Conservation (phyloP, 108 stramenopile genomes). For the Chaetoceros tenuissimus region DNA sequence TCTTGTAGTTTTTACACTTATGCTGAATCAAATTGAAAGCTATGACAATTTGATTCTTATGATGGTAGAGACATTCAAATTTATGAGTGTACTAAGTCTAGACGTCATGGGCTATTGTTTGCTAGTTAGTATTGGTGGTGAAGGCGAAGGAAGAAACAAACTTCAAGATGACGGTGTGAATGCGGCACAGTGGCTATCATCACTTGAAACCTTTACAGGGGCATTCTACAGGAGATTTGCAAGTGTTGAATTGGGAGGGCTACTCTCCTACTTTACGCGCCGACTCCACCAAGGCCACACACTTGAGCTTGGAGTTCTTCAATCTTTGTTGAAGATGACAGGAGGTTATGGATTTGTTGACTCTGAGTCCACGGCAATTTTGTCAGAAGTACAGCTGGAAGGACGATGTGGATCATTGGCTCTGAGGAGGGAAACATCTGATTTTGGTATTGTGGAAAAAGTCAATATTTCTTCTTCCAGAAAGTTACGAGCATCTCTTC, state of each 20-base stretch:
- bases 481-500: slow-evolving; percentile 45
- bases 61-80: slow-evolving; percentile 85
- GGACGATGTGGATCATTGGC: slow-evolving; percentile 57
- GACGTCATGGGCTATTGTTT: slow-evolving; percentile 86
- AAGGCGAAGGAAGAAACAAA: slow-evolving; percentile 24
- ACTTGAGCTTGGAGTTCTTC: slow-evolving; percentile 73
- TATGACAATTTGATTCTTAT: slow-evolving; percentile 91
- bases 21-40: slow-evolving; percentile 87
- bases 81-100: slow-evolving; percentile 63
- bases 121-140: slow-evolving; percentile 42
- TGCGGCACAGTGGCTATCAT: slow-evolving; percentile 80
- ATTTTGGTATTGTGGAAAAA: slow-evolving; percentile 78
- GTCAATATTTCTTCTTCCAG: slow-evolving; percentile 41
- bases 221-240: slow-evolving; percentile 73
- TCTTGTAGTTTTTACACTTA: slow-evolving; percentile 72
- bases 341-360: slow-evolving; percentile 79
- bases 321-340: slow-evolving; percentile 63
- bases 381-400: slow-evolving; percentile 66
- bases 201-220: slow-evolving; percentile 74
- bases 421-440: slow-evolving; percentile 74
- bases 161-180: slow-evolving; percentile 72
- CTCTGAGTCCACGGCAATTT: slow-evolving; percentile 62
- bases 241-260: slow-evolving; percentile 65
- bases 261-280: slow-evolving; percentile 52
- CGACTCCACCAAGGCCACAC: slow-evolving; percentile 53